phyloP scores from a whole-genome alignment of 1,139 yeast genomes.

The Entelexis sorbosivorans region DNA sequence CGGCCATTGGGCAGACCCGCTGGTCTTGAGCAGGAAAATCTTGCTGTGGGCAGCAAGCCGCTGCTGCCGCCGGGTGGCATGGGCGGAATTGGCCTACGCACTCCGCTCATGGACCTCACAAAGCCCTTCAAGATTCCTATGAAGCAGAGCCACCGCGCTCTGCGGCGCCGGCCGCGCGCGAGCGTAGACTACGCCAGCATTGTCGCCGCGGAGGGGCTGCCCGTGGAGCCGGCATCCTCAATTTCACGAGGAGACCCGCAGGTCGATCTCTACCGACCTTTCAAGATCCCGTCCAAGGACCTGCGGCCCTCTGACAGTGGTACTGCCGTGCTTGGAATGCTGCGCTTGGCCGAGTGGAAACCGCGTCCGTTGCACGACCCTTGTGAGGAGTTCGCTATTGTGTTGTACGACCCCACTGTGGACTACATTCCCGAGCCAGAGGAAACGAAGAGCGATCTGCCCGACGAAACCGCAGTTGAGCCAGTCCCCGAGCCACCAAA shows the following conservation, averaged over 20 bases:
- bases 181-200: constrained; percentile 10
- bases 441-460: background rate
- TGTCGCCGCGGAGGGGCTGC: background rate
- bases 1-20: constrained; percentile 1
- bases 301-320: constrained; percentile 11
- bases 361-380: constrained; percentile 94
- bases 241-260: background rate
- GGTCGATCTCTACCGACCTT: constrained; percentile 14
- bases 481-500: background rate
- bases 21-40: background rate
- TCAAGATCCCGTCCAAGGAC: constrained; percentile 13
- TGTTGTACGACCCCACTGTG: constrained; percentile 86
- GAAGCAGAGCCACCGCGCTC: constrained; percentile 11
- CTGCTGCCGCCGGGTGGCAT: constrained; percentile 3
- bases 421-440: constrained; percentile 32
- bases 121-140: constrained; percentile 19
- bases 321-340: constrained; percentile 20
- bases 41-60: background rate
- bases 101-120: constrained; percentile 11
- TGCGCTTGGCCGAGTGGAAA: constrained; percentile 32
- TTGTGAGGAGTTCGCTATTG: constrained; percentile 83
- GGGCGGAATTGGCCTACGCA: background rate
- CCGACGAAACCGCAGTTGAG: background rate
- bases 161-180: constrained; percentile 11
- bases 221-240: background rate